Evolutionary conservation across 306 rosid species (phyloP).

Genomic region (Medicago truncatula): MtrunA17r5.0-ANR NC_053044.1:56226501-56227000

Average conservation of each 20-base stretch:
- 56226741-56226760: too few species aligned
- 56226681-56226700: conserved; percentile 28
- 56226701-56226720: background rate
- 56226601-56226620: conserved; percentile 9
- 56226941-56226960: conserved; percentile 63
- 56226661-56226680: background rate
- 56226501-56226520: conserved; percentile 8
- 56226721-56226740: too few species aligned
- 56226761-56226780: too few species aligned
- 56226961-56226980: conserved; percentile 90
- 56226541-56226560: background rate
- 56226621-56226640: background rate
- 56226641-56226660: conserved; percentile 26
- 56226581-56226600: conserved; percentile 6
- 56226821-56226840: too few species aligned
- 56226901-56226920: conserved; percentile 76
- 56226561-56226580: conserved; percentile 8
- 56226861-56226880: too few species aligned
- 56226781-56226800: too few species aligned
- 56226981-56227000: conserved; percentile 78
- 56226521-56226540: conserved; percentile 5
- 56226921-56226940: conserved; percentile 68
- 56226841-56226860: too few species aligned
- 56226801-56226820: too few species aligned
- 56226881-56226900: conserved; percentile 85